phyloP scores from a whole-genome alignment of 306 rosid genomes.

The Ammopiptanthus mongolicus region DNA sequence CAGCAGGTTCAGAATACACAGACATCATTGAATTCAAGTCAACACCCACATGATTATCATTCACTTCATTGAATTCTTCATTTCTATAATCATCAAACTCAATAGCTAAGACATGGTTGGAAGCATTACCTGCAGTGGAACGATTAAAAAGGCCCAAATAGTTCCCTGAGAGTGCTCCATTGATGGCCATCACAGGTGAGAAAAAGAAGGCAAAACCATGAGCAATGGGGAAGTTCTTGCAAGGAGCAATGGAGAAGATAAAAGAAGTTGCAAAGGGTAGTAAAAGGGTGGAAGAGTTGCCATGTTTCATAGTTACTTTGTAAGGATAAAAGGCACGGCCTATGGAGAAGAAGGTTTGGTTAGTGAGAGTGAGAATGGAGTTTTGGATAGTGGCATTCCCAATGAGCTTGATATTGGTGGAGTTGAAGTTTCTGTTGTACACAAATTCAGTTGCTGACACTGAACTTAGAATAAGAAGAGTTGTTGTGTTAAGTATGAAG shows the following conservation, averaged over 20 bases:
- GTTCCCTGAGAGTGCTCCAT: constrained; percentile 42
- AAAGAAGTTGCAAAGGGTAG: constrained; percentile 57
- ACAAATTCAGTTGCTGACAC: constrained; percentile 49
- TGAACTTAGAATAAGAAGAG: constrained; percentile 12
- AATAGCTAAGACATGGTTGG: constrained; percentile 46
- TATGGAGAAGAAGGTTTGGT: constrained; percentile 48
- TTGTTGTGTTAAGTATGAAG: not conserved
- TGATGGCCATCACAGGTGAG: constrained; percentile 30
- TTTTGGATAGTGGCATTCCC: constrained; percentile 49
- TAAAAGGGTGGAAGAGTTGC: constrained; percentile 26
- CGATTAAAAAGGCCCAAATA: constrained; percentile 56
- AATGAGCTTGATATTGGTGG: constrained; percentile 35
- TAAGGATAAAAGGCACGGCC: constrained; percentile 59
- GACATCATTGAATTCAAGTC: constrained; percentile 53
- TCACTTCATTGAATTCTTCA: constrained; percentile 48
- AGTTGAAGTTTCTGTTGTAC: constrained; percentile 58
- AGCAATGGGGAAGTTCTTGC: constrained; percentile 30
- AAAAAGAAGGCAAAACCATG: constrained; percentile 56
- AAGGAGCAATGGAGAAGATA: constrained; percentile 55
- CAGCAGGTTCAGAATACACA: constrained; percentile 38
- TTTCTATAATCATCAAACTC: constrained; percentile 64
- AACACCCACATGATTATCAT: constrained; percentile 63
- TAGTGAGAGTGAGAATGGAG: constrained; percentile 42
- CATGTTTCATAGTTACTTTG: constrained; percentile 31
- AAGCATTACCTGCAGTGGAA: constrained; percentile 34